A percentile compares a stretch with the other conserved stretches of the same genome.
Conservation (phyloP, 176 grass and related monocot genomes). For the Zea mays region DNA sequence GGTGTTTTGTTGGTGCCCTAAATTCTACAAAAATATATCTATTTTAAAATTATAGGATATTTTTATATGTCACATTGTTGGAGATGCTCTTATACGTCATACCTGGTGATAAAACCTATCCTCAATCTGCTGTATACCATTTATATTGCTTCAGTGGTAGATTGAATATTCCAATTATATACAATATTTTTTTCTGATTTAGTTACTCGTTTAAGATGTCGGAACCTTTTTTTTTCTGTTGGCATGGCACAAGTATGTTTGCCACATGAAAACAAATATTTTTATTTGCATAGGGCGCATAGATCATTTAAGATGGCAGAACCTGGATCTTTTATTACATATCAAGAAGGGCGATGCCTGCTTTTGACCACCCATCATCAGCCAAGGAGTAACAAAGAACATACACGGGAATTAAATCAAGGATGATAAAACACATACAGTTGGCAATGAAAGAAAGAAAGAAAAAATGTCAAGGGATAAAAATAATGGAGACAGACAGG, state of each 20-base stretch:
- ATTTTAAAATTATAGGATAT: too few relatives aligned
- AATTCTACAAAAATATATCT: too few relatives aligned
- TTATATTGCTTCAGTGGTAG: neutral
- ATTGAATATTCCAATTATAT: neutral
- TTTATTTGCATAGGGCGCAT: constrained; percentile 2
- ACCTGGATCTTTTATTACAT: constrained; percentile 39
- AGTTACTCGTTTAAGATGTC: neutral
- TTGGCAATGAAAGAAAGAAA: neutral
- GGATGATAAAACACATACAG: neutral
- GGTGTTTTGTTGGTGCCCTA: too few relatives aligned
- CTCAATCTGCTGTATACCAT: too few relatives aligned
- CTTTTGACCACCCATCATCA: constrained; percentile 43
- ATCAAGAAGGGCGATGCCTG: constrained; percentile 27
- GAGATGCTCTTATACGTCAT: too few relatives aligned
- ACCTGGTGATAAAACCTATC: too few relatives aligned
- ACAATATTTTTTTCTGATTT: neutral
- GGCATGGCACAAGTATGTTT: neutral
- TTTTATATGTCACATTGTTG: too few relatives aligned
- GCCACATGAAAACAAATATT: neutral
- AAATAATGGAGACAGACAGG: neutral
- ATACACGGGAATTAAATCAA: constrained; percentile 1
- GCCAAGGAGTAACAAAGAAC: neutral
- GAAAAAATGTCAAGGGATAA: neutral
- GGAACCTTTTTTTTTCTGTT: neutral
- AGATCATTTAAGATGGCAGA: constrained; percentile 6